Evolutionary conservation across 805 yeast species (phyloP), one percentile per base, ranked within the genome.

Genomic region (Yamadazyma olivae): DNA sequence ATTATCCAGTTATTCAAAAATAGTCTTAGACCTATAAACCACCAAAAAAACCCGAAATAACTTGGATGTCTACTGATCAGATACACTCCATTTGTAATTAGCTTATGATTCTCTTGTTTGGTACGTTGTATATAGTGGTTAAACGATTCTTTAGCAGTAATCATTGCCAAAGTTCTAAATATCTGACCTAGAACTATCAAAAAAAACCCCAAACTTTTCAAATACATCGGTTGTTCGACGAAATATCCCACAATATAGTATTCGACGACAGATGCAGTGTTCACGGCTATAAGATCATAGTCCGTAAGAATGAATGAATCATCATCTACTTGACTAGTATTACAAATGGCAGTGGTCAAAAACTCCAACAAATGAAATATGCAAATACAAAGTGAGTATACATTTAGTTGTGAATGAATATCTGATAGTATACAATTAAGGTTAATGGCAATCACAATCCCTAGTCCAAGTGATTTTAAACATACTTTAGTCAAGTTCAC

Each of bases 11-110:
- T 93, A 30, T 77, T 59, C 39, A 91, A 58, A 41, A 82, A 45
- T 30, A 93, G 17, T 54, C 91, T 95, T 1, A 88, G 70, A 0
- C 97, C 97, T 3, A 90, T 46, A 10, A 95, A 91, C 97, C 98
- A 93, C 77, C 88, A 79, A 53, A 79, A 90, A 56, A 84, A 93
- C 0, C 97, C 99, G 27, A 79, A 73, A 59, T 93, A 93, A 32
- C 95, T 81, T 5, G 99, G 99, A 56, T 93, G 99, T 42, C 99
- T 70, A 12, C 76, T 61, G 17, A 59, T 44, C 1, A 67, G 39
- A 57, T 91, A 93, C 3, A 91, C 63, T 0, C 97, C 98, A 8
- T 59, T 46, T 0, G 87, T 86, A 9, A 93, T 81, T 28, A 93
- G 66, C 7, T 46, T 59, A 55, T 93, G 99, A 36, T 73, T 73